phyloP scores from a whole-genome alignment of 208 protist genomes.

The Leishmania gerbilli region DNA sequence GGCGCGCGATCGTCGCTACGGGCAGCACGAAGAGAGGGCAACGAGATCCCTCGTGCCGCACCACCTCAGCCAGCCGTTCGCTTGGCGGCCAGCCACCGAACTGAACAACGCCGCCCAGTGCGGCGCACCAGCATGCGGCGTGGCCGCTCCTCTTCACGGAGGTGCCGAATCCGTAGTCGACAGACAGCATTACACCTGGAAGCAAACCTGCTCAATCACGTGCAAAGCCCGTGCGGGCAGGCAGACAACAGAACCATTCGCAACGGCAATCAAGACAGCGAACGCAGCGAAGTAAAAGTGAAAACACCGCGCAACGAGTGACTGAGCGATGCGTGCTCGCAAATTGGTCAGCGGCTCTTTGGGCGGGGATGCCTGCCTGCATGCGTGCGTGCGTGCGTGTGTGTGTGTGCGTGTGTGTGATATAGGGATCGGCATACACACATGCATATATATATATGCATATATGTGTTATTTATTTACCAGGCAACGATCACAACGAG shows the following conservation, averaged over 20 bases:
- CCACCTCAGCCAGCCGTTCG: constrained; percentile 33
- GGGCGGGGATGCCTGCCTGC: no score
- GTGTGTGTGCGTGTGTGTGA: no score
- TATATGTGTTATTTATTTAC: neutral
- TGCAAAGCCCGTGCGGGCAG: neutral
- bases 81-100: constrained; percentile 62
- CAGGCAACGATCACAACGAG: neutral
- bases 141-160: constrained; percentile 46
- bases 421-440: no score
- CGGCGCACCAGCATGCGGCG: constrained; percentile 45
- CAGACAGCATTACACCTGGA: constrained; percentile 34
- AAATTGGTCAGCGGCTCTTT: neutral
- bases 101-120: constrained; percentile 43
- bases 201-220: neutral
- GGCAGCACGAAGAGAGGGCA: constrained; percentile 49
- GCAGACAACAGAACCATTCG: neutral
- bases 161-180: constrained; percentile 43
- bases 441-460: no score
- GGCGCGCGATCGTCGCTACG: constrained; percentile 24
- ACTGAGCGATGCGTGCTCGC: neutral
- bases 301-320: neutral
- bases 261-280: neutral
- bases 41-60: constrained; percentile 34
- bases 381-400: no score
- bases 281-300: neutral